phyloP scores from a whole-genome alignment of 495 filamentous ascomycete genomes.

The Apiosordaria backusii region DNA sequence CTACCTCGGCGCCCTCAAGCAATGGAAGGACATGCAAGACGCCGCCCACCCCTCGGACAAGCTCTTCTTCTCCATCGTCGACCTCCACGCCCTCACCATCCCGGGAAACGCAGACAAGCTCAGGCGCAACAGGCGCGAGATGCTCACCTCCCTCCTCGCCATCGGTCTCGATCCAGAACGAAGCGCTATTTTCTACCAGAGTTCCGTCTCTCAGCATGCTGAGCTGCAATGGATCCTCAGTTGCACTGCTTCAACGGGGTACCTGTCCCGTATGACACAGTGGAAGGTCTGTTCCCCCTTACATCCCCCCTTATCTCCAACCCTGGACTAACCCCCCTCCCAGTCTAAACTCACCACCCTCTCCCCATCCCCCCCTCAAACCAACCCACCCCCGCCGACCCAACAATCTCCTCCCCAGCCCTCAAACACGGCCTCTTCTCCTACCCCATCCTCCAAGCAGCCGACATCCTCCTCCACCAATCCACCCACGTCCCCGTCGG shows the following conservation, averaged over 20 bases:
- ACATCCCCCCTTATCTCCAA: neutral
- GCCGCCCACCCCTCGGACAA: conserved; percentile 49
- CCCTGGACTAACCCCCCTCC: neutral
- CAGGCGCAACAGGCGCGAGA: conserved; percentile 61
- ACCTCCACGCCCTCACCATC: conserved; percentile 87
- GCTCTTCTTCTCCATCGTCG: conserved; percentile 80
- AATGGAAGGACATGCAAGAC: conserved; percentile 81
- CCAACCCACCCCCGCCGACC: conserved; percentile 1
- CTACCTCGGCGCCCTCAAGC: conserved; percentile 84
- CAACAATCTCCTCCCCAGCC: conserved; percentile 28
- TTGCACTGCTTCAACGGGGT: conserved; percentile 82
- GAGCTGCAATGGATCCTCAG: conserved; percentile 97
- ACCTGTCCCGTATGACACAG: conserved; percentile 92
- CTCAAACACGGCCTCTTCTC: conserved; percentile 91
- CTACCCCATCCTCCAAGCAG: conserved; percentile 93
- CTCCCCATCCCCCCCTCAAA: conserved; percentile 1
- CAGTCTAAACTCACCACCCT: conserved; percentile 41
- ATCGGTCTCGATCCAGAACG: conserved; percentile 74
- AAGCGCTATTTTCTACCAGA: conserved; percentile 84
- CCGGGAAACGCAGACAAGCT: conserved; percentile 60
- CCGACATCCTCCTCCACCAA: conserved; percentile 84
- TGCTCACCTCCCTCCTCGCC: conserved; percentile 75
- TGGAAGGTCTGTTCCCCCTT: conserved; percentile 67
- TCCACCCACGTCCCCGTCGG: conserved; percentile 96
- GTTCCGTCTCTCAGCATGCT: conserved; percentile 67